Percentiles rank a stretch among this genome's conserved stretches.
phyloP scores from a whole-genome alignment of 139 green algal species.

The Tetradesmus obliquus region DNA sequence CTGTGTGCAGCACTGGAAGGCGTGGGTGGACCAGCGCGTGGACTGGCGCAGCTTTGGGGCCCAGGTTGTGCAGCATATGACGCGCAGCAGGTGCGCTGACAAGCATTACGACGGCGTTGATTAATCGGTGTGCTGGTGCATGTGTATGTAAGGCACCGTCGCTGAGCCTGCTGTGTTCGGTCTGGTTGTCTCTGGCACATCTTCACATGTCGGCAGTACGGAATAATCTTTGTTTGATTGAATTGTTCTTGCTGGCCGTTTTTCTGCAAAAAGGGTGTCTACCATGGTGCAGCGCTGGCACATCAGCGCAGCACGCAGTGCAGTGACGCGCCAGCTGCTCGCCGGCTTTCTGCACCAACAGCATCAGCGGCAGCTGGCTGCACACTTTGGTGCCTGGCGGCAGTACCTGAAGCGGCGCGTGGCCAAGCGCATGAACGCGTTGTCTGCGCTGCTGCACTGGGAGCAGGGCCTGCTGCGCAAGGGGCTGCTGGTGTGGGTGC shows the following conservation, averaged over 20 bases:
- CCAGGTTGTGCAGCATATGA: constrained; percentile 10
- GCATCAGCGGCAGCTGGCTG: neutral
- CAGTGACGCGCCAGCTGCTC: neutral
- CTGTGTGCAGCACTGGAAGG: constrained; percentile 38
- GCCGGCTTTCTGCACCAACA: neutral
- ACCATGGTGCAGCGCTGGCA: neutral
- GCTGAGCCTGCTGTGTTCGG: neutral
- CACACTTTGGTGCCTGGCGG: neutral
- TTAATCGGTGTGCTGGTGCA: neutral
- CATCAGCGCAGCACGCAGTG: neutral
- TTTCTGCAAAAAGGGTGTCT: constrained; percentile 3
- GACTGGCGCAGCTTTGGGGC: constrained; percentile 37
- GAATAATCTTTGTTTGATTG: neutral
- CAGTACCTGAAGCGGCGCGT: neutral
- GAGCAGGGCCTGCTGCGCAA: constrained; percentile 32
- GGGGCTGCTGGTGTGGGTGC: constrained; percentile 4
- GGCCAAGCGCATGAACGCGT: constrained; percentile 47
- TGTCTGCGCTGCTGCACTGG: constrained; percentile 48
- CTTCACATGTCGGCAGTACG: neutral
- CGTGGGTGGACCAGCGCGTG: constrained; percentile 29
- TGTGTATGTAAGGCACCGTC: neutral
- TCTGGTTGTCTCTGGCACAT: neutral
- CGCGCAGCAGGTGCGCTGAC: neutral
- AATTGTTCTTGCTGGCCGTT: neutral
- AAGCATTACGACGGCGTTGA: neutral